These are phyloP conservation scores for Nakataea oryzae DNA, from an alignment of 2,329 filamentous ascomycete genomes.

Conservation along the genomic window DNA sequence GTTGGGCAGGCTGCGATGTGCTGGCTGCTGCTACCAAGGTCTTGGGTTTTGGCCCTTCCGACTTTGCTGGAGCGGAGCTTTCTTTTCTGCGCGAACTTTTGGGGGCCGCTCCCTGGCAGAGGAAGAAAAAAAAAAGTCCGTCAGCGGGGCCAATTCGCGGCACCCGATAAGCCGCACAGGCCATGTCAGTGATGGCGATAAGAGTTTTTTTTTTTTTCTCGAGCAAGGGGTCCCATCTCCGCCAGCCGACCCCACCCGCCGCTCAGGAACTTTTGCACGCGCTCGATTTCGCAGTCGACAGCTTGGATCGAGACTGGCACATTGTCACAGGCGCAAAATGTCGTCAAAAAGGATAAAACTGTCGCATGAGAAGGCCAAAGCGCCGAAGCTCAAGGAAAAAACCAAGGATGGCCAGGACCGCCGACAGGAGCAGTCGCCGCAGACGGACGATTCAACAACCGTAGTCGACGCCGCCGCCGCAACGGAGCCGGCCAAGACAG, in stretches of 20 bases:
- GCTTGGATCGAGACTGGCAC: neutral
- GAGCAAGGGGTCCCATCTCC: conserved; percentile 1
- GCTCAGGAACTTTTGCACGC: neutral
- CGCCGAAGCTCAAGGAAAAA: neutral
- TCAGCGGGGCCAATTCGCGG: neutral
- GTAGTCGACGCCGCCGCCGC: neutral
- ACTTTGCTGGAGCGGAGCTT: neutral
- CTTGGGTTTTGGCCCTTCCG: neutral
- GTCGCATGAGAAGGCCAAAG: neutral
- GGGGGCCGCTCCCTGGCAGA: neutral
- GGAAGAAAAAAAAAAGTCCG: neutral
- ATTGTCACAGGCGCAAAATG: neutral
- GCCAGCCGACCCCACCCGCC: neutral
- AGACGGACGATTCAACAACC: neutral
- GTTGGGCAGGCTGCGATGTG: neutral
- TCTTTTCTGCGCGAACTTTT: neutral
- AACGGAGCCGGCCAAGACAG: neutral
- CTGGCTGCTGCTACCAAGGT: neutral
- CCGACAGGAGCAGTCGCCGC: neutral
- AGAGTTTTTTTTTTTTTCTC: conserved; percentile 6
- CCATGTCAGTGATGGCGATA: conserved; percentile 6
- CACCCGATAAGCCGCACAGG: conserved; percentile 4
- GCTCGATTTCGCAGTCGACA: neutral
- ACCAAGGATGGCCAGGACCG: neutral
- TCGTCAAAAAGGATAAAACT: neutral